phyloP scores from a whole-genome alignment of 2,329 filamentous ascomycete genomes.

The Colletotrichum musicola region DNA sequence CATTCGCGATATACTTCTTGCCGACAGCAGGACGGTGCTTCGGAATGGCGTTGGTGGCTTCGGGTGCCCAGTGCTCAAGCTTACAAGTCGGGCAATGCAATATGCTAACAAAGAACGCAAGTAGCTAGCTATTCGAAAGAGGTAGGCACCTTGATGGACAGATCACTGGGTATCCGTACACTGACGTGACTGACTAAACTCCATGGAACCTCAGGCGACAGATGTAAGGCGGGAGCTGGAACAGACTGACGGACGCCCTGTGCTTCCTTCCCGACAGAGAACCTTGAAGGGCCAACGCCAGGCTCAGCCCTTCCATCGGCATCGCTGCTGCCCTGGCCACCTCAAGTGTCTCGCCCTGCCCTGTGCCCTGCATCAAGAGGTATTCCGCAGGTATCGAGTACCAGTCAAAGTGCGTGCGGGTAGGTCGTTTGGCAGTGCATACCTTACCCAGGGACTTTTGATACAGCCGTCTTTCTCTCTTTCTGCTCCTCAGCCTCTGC shows the following conservation, averaged over 20 bases:
- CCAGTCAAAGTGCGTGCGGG: too few relatives aligned
- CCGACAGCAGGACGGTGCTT: too few relatives aligned
- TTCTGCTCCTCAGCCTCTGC: background rate
- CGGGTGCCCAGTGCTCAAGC: constrained; percentile 34
- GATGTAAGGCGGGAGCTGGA: constrained; percentile 21
- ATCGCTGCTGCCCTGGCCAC: background rate
- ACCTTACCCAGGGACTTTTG: constrained; percentile 23
- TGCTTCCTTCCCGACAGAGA: constrained; percentile 17
- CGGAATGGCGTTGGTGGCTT: constrained; percentile 29
- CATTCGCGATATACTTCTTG: background rate
- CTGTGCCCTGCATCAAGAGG: too few relatives aligned
- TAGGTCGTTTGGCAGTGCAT: constrained; percentile 8
- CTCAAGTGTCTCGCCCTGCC: too few relatives aligned
- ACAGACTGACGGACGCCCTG: constrained; percentile 31
- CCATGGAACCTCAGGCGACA: background rate
- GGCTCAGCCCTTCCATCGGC: constrained; percentile 9
- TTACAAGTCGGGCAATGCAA: constrained; percentile 25
- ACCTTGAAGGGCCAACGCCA: constrained; percentile 16
- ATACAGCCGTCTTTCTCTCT: background rate
- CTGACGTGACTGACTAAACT: background rate
- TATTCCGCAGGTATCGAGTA: too few relatives aligned
- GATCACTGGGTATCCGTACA: too few relatives aligned
- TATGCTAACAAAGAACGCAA: background rate
- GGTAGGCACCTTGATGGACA: too few relatives aligned
- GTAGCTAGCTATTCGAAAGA: background rate